These are phyloP conservation scores for Penicillium lagena DNA, from an alignment of 495 filamentous ascomycete genomes.

Conservation along the genomic window DNA sequence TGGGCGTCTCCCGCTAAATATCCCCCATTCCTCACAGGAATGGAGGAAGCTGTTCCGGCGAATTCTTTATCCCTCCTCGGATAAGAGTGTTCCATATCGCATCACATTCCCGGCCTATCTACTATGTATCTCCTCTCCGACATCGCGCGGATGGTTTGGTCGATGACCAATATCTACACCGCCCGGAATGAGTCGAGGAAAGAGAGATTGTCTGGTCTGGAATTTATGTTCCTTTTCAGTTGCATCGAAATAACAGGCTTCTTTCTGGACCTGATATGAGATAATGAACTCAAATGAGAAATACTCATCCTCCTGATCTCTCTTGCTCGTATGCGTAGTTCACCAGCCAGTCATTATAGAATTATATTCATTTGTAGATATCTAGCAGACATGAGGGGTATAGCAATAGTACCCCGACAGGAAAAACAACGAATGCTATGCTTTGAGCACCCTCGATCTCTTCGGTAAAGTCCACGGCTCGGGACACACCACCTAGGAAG, in stretches of 20 bases:
- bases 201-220: not conserved
- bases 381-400: too few relatives aligned
- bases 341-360: too few relatives aligned
- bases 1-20: conserved; percentile 13
- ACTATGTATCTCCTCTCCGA: too few relatives aligned
- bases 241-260: conserved; percentile 19
- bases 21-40: not conserved
- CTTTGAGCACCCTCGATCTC: conserved; percentile 19
- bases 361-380: too few relatives aligned
- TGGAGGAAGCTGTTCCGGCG: too few relatives aligned
- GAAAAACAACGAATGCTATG: conserved; percentile 10
- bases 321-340: too few relatives aligned
- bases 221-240: conserved; percentile 1
- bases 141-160: not conserved
- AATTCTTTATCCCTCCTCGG: too few relatives aligned
- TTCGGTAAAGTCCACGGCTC: conserved; percentile 52
- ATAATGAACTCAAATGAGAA: conserved; percentile 9
- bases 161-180: not conserved
- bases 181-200: not conserved
- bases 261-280: conserved; percentile 20
- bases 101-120: too few relatives aligned
- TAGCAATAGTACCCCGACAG: too few relatives aligned
- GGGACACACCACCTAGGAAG: conserved; percentile 43
- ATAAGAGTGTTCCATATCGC: too few relatives aligned
- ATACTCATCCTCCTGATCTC: too few relatives aligned